A percentile compares a stretch with the other conserved stretches of the same genome.
Conservation (phyloP, 1,284 basidiomycete species). For the Polyporus tsugae region DNA sequence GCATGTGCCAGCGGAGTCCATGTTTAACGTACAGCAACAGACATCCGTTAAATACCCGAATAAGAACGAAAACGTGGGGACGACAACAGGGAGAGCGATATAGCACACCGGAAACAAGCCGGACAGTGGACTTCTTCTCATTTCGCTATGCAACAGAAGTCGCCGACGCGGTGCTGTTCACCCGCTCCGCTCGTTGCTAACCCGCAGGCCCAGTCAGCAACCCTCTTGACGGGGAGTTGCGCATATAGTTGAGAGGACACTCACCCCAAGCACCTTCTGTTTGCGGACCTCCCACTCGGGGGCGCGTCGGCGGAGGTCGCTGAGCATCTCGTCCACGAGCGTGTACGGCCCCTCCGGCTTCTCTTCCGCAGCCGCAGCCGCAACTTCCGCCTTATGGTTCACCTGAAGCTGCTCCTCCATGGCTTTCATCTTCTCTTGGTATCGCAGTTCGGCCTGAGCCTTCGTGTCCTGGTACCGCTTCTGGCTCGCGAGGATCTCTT, state of each 20-base stretch:
- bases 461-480: slow-evolving; percentile 37
- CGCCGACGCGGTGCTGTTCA: slow-evolving; percentile 24
- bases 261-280: slow-evolving; percentile 50
- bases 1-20: slow-evolving; percentile 5
- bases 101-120: slow-evolving; percentile 22
- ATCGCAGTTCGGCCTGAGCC: slow-evolving; percentile 36
- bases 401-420: slow-evolving; percentile 38
- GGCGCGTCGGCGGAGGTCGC: slow-evolving; percentile 58
- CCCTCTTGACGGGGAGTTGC: not conserved
- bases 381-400: slow-evolving; percentile 33
- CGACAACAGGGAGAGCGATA: slow-evolving; percentile 24
- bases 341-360: slow-evolving; percentile 32
- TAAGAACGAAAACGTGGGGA: slow-evolving; percentile 31
- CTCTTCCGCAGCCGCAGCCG: slow-evolving; percentile 30
- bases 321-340: slow-evolving; percentile 42
- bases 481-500: slow-evolving; percentile 41
- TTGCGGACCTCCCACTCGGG: slow-evolving; percentile 72
- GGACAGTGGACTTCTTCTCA: slow-evolving; percentile 19
- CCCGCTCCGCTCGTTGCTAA: slow-evolving; percentile 37
- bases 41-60: slow-evolving; percentile 35
- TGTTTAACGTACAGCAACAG: slow-evolving; percentile 16
- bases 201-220: not conserved
- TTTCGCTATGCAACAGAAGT: slow-evolving; percentile 20
- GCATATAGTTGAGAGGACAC: slow-evolving; percentile 10
- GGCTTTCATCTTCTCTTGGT: slow-evolving; percentile 37